Evolutionary conservation across 2,329 filamentous ascomycete species (phyloP), one percentile per base, ranked within the genome.

Genomic region (Aspergillus glaucus): DNA sequence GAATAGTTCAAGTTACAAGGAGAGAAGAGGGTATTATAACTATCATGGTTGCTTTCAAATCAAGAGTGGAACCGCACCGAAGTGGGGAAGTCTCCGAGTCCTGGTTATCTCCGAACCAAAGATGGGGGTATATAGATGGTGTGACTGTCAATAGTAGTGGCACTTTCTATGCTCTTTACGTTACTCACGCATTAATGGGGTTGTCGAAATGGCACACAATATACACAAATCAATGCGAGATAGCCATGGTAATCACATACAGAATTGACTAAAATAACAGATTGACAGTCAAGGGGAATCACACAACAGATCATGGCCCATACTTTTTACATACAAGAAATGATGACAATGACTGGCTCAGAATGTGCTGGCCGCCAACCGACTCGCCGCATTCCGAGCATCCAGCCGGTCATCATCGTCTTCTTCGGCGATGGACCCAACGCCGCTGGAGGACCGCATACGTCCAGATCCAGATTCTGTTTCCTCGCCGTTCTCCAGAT

Each of bases 341-440:
- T 48, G 52, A 49, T 7, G 37, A 19, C 4, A 47, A 53, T 41
- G 43, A 40, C 50, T 32, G 37, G 45, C 56, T 67, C 74, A 97
- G 69, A 96, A 96, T 15, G 92, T 96, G 75, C 91, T 96, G 57
- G 90, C 88, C 43, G 92, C 93, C 73, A 98, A 75, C 64, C 93
- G 81, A 71, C 88, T 95, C 32, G 93, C 93, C 46, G 93, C 93
- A 72, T 97, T 98, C 69, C 88, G 83, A 39, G 93, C 93, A 78
- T 98, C 93, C 51, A 98, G 84, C 47, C 91, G 81, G 69, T 98
- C 93, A 62, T 95, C 90, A 61, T 96, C 87, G 55, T 90, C 75
- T 46, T 74, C 92, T 53, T 68, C 69, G 9, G 59, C 56, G 37
- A 69, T 63, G 12, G 71, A 69, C 67, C 78, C 65, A 45, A 71